Base-by-base conservation (phyloP, 2,329 filamentous ascomycete species). In the Fusarium sororula region DNA sequence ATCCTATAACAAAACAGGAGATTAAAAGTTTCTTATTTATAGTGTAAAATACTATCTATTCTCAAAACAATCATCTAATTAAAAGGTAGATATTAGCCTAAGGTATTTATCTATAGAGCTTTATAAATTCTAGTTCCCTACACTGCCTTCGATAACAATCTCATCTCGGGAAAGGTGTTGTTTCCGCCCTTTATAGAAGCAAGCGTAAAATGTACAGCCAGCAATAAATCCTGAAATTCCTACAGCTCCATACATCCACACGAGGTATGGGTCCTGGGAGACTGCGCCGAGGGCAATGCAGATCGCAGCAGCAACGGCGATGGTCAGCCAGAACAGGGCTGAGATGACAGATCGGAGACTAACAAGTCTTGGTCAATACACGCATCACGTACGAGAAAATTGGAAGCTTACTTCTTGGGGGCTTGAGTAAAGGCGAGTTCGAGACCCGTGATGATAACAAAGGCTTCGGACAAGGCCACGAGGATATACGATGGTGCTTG, bases 201-300 rank as follows among this genome's bases (percentile, higher is more conserved):
- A 63, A 12, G 39, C 32, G 17, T 63, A 65, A 30, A 65, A 65
- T 10, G 15, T 5, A 14, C 56, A 62, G 4, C 62, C 62, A 20
- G 62, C 62, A 35, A 65, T 17, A 3, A 65, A 65, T 0, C 56
- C 62, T 7, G 62, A 62, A 3, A 63, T 17, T 20, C 62, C 62
- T 6, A 65, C 62, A 3, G 62, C 56, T 3, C 37, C 62, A 63
- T 65, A 65, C 62, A 65, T 65, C 62, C 62, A 65, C 18, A 65
- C 62, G 0, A 65, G 32, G 18, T 65, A 65, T 5, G 62, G 56
- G 9, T 65, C 62, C 14, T 62, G 56, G 0, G 62, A 65, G 0
- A 65, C 56, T 10, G 32, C 45, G 1, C 62, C 56, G 0, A 65
- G 37, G 0, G 62, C 56, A 22, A 62, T 65, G 11, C 62, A 65